These are phyloP conservation scores for Echium plantagineum DNA, from an alignment of 257 asterid species.

Conservation along the genomic window DNA sequence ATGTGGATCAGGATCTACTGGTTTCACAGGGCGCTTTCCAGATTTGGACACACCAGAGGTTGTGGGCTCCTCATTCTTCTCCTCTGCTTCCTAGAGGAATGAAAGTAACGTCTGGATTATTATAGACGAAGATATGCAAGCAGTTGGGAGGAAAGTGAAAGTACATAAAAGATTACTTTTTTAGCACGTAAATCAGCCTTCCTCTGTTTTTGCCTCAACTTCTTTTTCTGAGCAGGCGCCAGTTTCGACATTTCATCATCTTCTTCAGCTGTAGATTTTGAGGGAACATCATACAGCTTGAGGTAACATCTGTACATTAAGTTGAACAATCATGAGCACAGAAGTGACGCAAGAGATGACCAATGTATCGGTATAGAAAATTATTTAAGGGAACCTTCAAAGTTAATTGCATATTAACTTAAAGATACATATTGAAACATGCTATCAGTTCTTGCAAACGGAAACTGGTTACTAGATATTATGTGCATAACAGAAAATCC, in stretches of 20 bases:
- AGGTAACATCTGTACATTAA: constrained; percentile 71
- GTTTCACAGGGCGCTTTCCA: constrained; percentile 74
- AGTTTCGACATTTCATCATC: constrained; percentile 75
- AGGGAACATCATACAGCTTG: constrained; percentile 77
- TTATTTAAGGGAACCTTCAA: background rate
- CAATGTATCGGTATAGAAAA: background rate
- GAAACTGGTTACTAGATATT: background rate
- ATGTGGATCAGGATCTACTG: constrained; percentile 83
- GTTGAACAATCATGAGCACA: constrained; percentile 9
- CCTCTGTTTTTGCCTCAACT: constrained; percentile 82
- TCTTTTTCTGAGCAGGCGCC: constrained; percentile 87
- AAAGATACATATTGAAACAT: background rate
- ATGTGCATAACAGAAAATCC: background rate
- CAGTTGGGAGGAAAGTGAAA: background rate
- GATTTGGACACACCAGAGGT: constrained; percentile 49
- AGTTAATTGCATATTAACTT: background rate
- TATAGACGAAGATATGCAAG: background rate
- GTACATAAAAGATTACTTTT: constrained; percentile 31
- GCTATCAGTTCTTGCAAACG: background rate
- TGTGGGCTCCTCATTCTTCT: constrained; percentile 65
- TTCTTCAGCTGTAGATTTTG: constrained; percentile 74
- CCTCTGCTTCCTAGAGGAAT: constrained; percentile 74
- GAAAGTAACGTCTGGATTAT: background rate
- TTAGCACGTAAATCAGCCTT: constrained; percentile 97
- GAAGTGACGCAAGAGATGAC: constrained; percentile 6